Evolutionary conservation across 2,329 filamentous ascomycete species (phyloP), one percentile per base, ranked within the genome.

Genomic region (Talaromyces islandicus): DNA sequence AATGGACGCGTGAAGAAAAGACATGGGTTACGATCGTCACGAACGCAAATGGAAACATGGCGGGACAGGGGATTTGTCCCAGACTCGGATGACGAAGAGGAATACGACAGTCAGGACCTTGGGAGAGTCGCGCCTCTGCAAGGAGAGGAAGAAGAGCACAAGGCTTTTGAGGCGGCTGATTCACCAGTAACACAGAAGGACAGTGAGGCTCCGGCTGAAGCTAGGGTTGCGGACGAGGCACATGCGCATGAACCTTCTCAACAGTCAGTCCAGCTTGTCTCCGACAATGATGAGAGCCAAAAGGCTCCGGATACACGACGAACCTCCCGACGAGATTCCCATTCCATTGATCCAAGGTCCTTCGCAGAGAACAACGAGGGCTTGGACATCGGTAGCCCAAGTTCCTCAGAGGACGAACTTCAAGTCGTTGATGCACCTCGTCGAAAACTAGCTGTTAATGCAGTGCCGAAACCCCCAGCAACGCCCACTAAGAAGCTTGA

Each of bases 61-160:
- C 76, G 76, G 69, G 73, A 77, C 69, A 75, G 76, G 71, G 79
- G 80, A 57, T 82, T 76, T 74, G 80, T 82, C 63, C 77, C 78
- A 62, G 80, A 81, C 68, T 81, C 80, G 50, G 80, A 82, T 62
- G 76, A 78, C 21, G 73, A 46, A 46, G 43, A 46, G 7, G 43
- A 46, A 46, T 46, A 21, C 43, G 21, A 46, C 19, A 46, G 43
- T 17, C 43, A 46, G 43, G 43, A 46, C 4, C 14, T 6, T 24
- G 9, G 9, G 43, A 14, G 19, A 4, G 19, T 11, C 19, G 43
- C 43, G 11, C 19, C n/a, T 12, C 21, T 46, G 43, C 43, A 46
- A 24, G 43, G 24, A 11, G 43, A 46, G 24, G 43, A 46, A 11
- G 43, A 46, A 46, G 43, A 11, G 4, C 12, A 35, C 21, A 19